Percentiles rank a stretch among this genome's conserved stretches.
phyloP scores from a whole-genome alignment of 2,329 filamentous ascomycete genomes.

The Pestalotiopsis sp. region DNA sequence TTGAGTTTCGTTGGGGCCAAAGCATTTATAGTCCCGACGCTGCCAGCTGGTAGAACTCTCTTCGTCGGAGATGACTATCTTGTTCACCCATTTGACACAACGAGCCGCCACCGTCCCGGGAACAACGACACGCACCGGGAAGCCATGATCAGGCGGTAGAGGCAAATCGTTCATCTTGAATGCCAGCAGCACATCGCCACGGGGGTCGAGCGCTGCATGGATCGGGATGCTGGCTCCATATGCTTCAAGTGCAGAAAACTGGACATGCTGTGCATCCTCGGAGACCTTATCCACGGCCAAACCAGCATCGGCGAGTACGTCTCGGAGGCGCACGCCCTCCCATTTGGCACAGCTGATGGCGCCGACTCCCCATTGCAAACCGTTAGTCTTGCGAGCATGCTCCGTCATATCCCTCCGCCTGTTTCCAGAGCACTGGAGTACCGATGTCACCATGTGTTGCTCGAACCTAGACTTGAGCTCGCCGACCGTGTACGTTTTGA shows the following conservation, averaged over 20 bases:
- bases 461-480: conserved; percentile 48
- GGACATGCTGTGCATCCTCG: conserved; percentile 34
- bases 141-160: conserved; percentile 68
- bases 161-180: conserved; percentile 69
- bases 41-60: conserved; percentile 70
- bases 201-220: conserved; percentile 58
- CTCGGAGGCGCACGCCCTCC: conserved; percentile 47
- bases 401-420: conserved; percentile 47
- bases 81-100: conserved; percentile 70
- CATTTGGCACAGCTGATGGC: conserved; percentile 50
- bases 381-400: conserved; percentile 44
- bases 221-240: conserved; percentile 66
- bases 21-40: conserved; percentile 69
- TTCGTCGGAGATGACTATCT: conserved; percentile 66
- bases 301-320: conserved; percentile 46
- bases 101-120: conserved; percentile 69
- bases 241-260: conserved; percentile 60
- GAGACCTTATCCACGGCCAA: conserved; percentile 30
- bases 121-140: conserved; percentile 63
- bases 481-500: conserved; percentile 40
- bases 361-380: conserved; percentile 50
- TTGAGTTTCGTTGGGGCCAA: conserved; percentile 63
- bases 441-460: conserved; percentile 44
- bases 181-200: conserved; percentile 67
- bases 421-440: conserved; percentile 52